Conservation (phyloP, 2,329 filamentous ascomycete genomes). For the Periconia sp. region DNA sequence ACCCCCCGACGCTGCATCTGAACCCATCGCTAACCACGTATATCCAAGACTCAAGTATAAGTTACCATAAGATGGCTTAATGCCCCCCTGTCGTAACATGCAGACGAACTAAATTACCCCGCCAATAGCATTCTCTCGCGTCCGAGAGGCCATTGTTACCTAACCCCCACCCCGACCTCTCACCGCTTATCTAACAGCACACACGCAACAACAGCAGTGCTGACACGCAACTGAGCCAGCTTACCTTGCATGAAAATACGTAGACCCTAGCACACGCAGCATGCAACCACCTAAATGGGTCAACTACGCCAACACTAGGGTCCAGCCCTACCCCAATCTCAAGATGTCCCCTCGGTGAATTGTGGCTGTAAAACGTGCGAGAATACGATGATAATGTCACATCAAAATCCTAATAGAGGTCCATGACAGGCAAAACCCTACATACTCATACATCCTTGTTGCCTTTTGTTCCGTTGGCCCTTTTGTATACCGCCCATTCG, state of each 20-base stretch:
- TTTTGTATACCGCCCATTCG: background rate
- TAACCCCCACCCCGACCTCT: slow-evolving; percentile 7
- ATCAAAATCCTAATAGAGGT: too few relatives aligned
- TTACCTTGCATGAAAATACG: slow-evolving; percentile 4
- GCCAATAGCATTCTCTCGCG: background rate
- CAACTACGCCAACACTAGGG: too few relatives aligned
- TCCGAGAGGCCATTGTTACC: slow-evolving; percentile 6
- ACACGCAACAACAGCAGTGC: slow-evolving; percentile 19
- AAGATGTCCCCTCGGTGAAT: too few relatives aligned
- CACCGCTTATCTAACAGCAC: slow-evolving; percentile 18
- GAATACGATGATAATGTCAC: too few relatives aligned
- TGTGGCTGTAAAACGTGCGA: too few relatives aligned
- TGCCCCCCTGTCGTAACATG: background rate
- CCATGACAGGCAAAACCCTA: too few relatives aligned
- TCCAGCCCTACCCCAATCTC: too few relatives aligned
- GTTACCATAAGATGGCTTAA: background rate
- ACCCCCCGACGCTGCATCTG: too few relatives aligned
- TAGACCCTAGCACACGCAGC: slow-evolving; percentile 1
- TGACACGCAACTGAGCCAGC: slow-evolving; percentile 19
- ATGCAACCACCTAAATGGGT: too few relatives aligned
- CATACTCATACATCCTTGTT: background rate
- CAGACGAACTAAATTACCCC: slow-evolving; percentile 2
- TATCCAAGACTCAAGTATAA: too few relatives aligned
- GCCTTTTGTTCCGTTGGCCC: background rate
- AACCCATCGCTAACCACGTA: too few relatives aligned